Evolutionary conservation across 2,329 filamentous ascomycete species (phyloP).

Genomic region (Diaporthe caulivora): DNA sequence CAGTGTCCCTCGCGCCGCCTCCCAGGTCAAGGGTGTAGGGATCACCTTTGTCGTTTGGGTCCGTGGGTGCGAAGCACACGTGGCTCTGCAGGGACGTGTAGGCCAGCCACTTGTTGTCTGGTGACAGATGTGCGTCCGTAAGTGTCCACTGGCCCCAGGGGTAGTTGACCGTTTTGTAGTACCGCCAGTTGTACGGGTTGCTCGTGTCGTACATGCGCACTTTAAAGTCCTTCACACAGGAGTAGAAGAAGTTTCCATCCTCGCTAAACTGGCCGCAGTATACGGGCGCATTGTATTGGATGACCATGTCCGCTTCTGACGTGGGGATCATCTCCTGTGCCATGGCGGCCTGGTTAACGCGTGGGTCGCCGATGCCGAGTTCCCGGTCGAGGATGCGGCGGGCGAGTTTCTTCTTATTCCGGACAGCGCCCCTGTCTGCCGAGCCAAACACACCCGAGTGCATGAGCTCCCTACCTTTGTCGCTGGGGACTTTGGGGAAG

Average conservation of each 20-base stretch:
- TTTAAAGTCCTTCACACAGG: conserved; percentile 90
- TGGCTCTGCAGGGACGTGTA: conserved; percentile 90
- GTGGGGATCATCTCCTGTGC: conserved; percentile 82
- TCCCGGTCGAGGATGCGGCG: conserved; percentile 84
- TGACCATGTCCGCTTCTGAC: conserved; percentile 83
- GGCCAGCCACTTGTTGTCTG: conserved; percentile 91
- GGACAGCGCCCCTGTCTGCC: conserved; percentile 67
- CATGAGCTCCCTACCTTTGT: conserved; percentile 83
- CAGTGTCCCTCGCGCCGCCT: conserved; percentile 55
- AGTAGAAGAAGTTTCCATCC: conserved; percentile 97
- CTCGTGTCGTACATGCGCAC: conserved; percentile 98
- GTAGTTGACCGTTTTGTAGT: conserved; percentile 91
- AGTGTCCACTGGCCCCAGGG: conserved; percentile 95
- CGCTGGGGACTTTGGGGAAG: conserved; percentile 88
- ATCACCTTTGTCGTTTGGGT: conserved; percentile 84
- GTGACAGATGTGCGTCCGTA: conserved; percentile 90
- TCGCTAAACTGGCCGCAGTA: conserved; percentile 98
- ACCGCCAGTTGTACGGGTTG: conserved; percentile 94
- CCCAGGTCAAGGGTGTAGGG: conserved; percentile 84
- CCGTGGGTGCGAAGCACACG: conserved; percentile 88
- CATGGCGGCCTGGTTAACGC: conserved; percentile 74
- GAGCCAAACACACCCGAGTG: conserved; percentile 82
- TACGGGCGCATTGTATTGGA: conserved; percentile 87
- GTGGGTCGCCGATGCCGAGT: conserved; percentile 76
- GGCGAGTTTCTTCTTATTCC: conserved; percentile 70